These are phyloP conservation scores for Cyanidiococcus yangmingshanensis DNA, from an alignment of 23 red algal species.

Conservation along the genomic window DNA sequence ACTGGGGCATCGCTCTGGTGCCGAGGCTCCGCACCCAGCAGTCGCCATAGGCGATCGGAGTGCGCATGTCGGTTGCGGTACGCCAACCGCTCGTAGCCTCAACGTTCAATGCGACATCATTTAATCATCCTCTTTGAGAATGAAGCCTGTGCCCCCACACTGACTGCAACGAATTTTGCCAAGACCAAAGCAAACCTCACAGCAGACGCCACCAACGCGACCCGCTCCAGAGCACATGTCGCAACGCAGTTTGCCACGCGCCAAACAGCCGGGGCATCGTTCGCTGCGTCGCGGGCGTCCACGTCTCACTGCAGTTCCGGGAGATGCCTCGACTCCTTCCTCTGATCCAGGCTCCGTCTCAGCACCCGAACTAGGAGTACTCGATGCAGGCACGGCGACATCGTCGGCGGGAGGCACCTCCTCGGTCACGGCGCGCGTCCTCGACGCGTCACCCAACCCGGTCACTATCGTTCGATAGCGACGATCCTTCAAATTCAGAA, in stretches of 20 bases:
- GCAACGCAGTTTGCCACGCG: constrained; percentile 8
- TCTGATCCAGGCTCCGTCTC: not conserved
- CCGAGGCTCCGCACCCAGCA: too few species aligned
- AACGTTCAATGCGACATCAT: not conserved
- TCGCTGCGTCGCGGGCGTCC: not conserved
- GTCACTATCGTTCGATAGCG: too few species aligned
- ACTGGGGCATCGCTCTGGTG: too few species aligned
- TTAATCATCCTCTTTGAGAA: not conserved
- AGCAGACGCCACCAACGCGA: not conserved
- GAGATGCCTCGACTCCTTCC: not conserved
- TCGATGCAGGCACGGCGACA: not conserved
- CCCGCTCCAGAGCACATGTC: not conserved
- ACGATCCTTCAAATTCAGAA: too few species aligned
- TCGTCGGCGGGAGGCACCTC: not conserved
- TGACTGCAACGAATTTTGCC: not conserved
- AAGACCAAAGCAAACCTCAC: constrained; percentile 10
- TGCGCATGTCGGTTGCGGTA: too few species aligned
- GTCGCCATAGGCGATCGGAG: not conserved
- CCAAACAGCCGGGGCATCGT: constrained; percentile 6
- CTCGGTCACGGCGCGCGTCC: not conserved
- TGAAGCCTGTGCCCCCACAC: constrained; percentile 14
- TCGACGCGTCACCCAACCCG: not conserved
- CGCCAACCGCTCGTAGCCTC: not conserved
- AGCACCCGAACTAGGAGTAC: not conserved
- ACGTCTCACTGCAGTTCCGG: not conserved